These are phyloP conservation scores for Aschersonia sp. DNA, from an alignment of 2,329 filamentous ascomycete genomes.

Conservation along the genomic window DNA sequence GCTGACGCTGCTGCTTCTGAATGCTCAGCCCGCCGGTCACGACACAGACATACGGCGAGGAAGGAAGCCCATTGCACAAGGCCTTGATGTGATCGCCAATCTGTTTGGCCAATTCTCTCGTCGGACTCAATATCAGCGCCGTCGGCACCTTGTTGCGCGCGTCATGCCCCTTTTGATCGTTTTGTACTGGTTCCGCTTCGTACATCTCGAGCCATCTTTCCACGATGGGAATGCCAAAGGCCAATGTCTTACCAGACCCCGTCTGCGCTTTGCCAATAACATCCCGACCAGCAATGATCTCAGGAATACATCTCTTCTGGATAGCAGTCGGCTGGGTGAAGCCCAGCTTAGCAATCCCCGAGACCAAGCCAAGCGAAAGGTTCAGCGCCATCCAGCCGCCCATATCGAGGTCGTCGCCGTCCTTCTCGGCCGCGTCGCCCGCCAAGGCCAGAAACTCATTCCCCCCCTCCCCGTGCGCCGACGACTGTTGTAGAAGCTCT, in stretches of 20 bases:
- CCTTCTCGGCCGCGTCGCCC: constrained; percentile 35
- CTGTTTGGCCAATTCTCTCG: constrained; percentile 86
- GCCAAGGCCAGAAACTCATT: constrained; percentile 39
- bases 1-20: constrained; percentile 82
- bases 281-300: constrained; percentile 71
- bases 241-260: constrained; percentile 90
- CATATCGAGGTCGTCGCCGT: constrained; percentile 50
- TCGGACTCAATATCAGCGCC: constrained; percentile 78
- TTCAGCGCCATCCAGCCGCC: constrained; percentile 66
- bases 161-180: constrained; percentile 3
- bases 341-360: constrained; percentile 62
- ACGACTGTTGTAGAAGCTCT: constrained; percentile 19
- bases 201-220: constrained; percentile 57
- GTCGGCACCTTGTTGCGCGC: constrained; percentile 30
- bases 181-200: constrained; percentile 18
- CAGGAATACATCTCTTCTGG: constrained; percentile 66
- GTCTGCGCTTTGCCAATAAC: constrained; percentile 94
- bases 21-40: constrained; percentile 86
- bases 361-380: constrained; percentile 57
- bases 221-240: constrained; percentile 86
- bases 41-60: constrained; percentile 63
- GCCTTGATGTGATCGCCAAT: constrained; percentile 68
- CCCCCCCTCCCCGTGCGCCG: constrained; percentile 16
- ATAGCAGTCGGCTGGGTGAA: constrained; percentile 75
- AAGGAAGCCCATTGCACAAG: constrained; percentile 48